Evolutionary conservation across 129 eudicot species (phyloP).

Genomic region (Centrapalus pauciflorus): DNA sequence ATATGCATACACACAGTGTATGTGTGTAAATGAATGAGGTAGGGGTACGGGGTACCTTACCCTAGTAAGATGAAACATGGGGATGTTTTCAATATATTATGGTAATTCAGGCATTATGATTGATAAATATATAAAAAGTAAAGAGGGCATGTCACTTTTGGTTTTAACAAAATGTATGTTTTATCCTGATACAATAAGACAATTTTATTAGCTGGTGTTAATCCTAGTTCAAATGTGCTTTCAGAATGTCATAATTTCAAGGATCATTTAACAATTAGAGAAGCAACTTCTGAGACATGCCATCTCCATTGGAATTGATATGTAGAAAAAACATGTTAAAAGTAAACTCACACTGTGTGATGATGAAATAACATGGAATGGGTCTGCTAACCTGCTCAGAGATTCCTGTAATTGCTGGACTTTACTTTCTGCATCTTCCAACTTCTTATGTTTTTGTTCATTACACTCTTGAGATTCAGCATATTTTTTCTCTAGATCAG

Average conservation of each 20-base stretch:
- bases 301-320: too few relatives aligned
- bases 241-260: too few relatives aligned
- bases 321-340: neutral
- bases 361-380: neutral
- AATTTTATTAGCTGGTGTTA: too few relatives aligned
- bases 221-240: too few relatives aligned
- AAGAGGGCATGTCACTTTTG: neutral
- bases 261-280: too few relatives aligned
- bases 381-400: slow-evolving; percentile 48
- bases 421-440: slow-evolving; percentile 79
- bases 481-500: slow-evolving; percentile 50
- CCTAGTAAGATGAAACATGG: too few relatives aligned
- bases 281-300: neutral
- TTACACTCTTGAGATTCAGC: slow-evolving; percentile 47
- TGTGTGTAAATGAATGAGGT: too few relatives aligned
- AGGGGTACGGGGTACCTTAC: too few relatives aligned
- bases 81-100: too few relatives aligned
- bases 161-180: neutral
- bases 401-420: slow-evolving; percentile 65
- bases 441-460: slow-evolving; percentile 63
- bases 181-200: neutral
- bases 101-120: too few relatives aligned
- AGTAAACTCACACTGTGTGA: neutral
- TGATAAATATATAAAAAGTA: too few relatives aligned
- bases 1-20: too few relatives aligned